phyloP scores from a whole-genome alignment of 805 yeast species.

The Barnettozyma vustinii region DNA sequence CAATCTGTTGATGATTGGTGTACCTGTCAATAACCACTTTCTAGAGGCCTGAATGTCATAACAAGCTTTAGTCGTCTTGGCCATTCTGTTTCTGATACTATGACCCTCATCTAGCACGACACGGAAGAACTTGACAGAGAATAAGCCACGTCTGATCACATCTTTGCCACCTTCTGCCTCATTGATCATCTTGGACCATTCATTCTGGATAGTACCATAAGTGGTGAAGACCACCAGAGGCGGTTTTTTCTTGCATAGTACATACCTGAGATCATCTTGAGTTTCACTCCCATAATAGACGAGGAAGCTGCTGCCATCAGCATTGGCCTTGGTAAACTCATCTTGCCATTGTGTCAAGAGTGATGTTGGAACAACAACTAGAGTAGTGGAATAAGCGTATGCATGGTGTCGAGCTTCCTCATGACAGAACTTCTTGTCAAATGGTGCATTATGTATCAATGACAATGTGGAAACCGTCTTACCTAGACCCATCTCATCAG shows the following conservation, averaged over 20 bases:
- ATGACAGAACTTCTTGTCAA: constrained; percentile 31
- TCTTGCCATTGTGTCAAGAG: constrained; percentile 86
- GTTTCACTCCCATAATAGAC: constrained; percentile 74
- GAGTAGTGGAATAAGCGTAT: constrained; percentile 68
- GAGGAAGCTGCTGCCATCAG: constrained; percentile 39
- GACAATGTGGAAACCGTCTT: constrained; percentile 84
- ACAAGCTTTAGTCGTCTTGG: constrained; percentile 76
- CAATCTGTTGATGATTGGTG: constrained; percentile 83
- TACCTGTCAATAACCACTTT: constrained; percentile 87
- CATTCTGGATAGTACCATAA: constrained; percentile 80
- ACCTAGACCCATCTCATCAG: constrained; percentile 97
- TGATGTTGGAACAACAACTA: constrained; percentile 87
- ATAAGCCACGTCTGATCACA: constrained; percentile 42
- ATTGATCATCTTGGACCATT: constrained; percentile 46
- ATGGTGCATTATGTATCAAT: constrained; percentile 59
- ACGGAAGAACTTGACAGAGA: constrained; percentile 67
- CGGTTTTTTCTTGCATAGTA: constrained; percentile 40
- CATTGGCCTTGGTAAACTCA: constrained; percentile 61
- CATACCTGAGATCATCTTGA: constrained; percentile 38
- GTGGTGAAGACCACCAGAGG: constrained; percentile 78
- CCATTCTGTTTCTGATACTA: constrained; percentile 70
- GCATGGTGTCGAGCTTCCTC: not conserved
- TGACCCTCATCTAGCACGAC: constrained; percentile 89
- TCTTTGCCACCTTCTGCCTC: constrained; percentile 14
- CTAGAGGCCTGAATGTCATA: constrained; percentile 58